phyloP scores from a whole-genome alignment of 192 early-diverging fungal species.

The Allomyces macrogynus region DNA sequence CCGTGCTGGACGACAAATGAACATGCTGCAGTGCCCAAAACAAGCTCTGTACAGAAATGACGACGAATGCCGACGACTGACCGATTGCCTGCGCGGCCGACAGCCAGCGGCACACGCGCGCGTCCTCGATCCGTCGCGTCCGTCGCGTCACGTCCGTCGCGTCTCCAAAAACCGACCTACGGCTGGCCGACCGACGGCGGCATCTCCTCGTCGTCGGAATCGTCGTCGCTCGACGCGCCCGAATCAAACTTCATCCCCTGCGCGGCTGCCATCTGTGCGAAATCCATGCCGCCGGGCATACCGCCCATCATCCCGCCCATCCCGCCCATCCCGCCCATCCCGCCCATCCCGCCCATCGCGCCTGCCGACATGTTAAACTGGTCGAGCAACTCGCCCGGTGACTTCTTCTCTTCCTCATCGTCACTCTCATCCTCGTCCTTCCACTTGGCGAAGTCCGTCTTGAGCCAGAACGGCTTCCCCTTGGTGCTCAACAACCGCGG shows the following conservation, averaged over 20 bases:
- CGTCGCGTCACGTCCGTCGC: too few relatives aligned
- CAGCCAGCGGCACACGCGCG: too few relatives aligned
- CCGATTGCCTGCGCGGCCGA: too few relatives aligned
- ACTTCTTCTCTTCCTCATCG: constrained; percentile 23
- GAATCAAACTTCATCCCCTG: not conserved
- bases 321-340: constrained; percentile 24
- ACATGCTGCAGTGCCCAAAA: too few relatives aligned
- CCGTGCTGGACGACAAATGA: too few relatives aligned
- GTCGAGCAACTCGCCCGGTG: constrained; percentile 16
- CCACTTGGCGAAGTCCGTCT: constrained; percentile 81
- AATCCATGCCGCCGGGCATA: constrained; percentile 1
- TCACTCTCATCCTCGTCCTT: constrained; percentile 89
- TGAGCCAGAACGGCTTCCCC: constrained; percentile 49
- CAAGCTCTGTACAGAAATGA: too few relatives aligned
- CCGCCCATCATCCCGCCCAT: constrained; percentile 11
- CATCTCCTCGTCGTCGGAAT: constrained; percentile 1
- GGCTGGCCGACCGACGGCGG: too few relatives aligned
- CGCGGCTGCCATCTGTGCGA: constrained; percentile 5
- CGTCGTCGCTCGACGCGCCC: constrained; percentile 5
- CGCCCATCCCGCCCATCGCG: constrained; percentile 25
- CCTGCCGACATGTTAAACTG: constrained; percentile 31
- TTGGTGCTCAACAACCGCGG: constrained; percentile 52
- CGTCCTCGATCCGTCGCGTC: too few relatives aligned
- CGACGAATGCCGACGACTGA: too few relatives aligned
- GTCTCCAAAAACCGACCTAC: too few relatives aligned